Percentiles rank a stretch among this genome's conserved stretches.
Conservation (phyloP, 495 filamentous ascomycete genomes). For the Geopyxis carbonaria region DNA sequence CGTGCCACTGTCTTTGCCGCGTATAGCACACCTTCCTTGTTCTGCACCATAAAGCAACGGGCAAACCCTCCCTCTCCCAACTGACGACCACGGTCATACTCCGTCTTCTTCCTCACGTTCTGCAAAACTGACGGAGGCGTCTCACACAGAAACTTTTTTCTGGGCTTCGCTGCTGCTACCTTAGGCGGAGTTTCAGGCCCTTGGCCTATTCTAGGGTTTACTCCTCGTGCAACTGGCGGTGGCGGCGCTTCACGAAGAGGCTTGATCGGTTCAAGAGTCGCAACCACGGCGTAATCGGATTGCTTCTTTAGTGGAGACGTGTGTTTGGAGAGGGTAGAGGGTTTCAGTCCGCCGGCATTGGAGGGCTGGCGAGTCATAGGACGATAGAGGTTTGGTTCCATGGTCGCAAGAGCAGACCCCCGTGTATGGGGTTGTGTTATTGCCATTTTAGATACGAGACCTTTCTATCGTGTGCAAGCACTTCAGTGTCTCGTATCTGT, state of each 20-base stretch:
- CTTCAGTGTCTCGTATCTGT: no score
- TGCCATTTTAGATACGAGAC: no score
- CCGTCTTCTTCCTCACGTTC: constrained; percentile 44
- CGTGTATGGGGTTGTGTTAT: no score
- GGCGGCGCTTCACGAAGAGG: constrained; percentile 5
- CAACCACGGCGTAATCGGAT: constrained; percentile 24
- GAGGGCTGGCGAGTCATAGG: constrained; percentile 13
- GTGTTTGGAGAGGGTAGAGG: constrained; percentile 10
- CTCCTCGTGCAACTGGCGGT: constrained; percentile 28
- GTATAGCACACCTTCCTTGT: constrained; percentile 44
- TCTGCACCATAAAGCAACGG: constrained; percentile 51
- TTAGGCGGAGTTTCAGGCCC: no score
- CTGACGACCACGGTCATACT: constrained; percentile 66
- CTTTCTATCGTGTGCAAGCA: no score
- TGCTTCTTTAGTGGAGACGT: constrained; percentile 22
- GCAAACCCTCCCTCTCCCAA: constrained; percentile 93
- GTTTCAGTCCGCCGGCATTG: no score
- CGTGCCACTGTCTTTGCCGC: constrained; percentile 32
- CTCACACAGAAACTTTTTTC: constrained; percentile 58
- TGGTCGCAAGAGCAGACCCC: constrained; percentile 14
- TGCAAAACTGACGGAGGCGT: constrained; percentile 58
- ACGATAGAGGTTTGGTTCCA: constrained; percentile 18
- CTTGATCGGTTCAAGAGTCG: constrained; percentile 13
- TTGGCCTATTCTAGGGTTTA: constrained; percentile 23
- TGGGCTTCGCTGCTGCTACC: no score